Evolutionary conservation across 768 basidiomycete species (phyloP).

Genomic region (Botryobasidium botryosum): DNA sequence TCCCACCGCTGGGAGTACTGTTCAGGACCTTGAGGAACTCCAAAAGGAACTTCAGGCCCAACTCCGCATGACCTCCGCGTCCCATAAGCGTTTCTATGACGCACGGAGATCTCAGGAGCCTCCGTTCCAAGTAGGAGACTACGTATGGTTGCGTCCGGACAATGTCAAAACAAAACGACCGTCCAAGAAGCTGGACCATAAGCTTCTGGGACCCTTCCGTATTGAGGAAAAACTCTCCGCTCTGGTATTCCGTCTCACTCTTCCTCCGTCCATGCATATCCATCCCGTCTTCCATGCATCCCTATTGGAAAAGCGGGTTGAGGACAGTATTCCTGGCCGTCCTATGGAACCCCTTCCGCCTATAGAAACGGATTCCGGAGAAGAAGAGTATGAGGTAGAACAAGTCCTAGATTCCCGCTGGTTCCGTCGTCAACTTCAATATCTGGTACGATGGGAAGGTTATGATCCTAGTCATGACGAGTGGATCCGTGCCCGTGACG

Average conservation of each 20-base stretch:
- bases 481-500: no score
- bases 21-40: background rate
- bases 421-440: no score
- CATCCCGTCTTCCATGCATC: constrained; percentile 4
- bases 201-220: constrained; percentile 7
- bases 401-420: no score
- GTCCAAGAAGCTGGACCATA: constrained; percentile 8
- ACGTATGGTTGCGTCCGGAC: constrained; percentile 7
- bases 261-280: background rate
- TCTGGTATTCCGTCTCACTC: constrained; percentile 1
- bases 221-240: background rate
- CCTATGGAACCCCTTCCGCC: background rate
- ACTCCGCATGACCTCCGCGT: background rate
- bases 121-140: constrained; percentile 7
- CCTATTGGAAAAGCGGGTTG: background rate
- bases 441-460: no score
- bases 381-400: no score
- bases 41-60: background rate
- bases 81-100: background rate
- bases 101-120: background rate
- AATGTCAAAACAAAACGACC: constrained; percentile 10
- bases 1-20: background rate
- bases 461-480: no score
- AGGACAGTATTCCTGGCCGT: background rate
- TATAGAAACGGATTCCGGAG: no score